Base-by-base conservation (phyloP, 2,329 filamentous ascomycete species). In the Scortechinia acanthostroma region DNA sequence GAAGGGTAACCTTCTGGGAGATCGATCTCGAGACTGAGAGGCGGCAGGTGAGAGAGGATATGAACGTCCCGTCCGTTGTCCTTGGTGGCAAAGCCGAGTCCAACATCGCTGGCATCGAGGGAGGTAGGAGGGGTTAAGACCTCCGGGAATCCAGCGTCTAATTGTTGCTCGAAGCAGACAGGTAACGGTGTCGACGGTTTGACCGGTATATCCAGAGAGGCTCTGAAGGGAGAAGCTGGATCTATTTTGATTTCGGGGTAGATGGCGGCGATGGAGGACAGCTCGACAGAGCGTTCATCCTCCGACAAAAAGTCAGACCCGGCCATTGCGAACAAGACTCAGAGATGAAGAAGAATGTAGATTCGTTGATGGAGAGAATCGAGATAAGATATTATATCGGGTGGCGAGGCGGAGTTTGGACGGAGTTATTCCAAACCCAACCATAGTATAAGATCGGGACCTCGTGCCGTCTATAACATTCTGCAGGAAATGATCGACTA, bases 231-330 rank as follows among this genome's bases (percentile, higher is more conserved):
- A 23, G 64, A 56, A 5, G 54, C 52, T 5, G 68, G 54, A 45
- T 78, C 67, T 47, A 74, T 58, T 22, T 63, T 59, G 16, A 83
- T 69, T 59, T 84, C 79, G 1, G 79, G 79, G 48, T 70, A 84
- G 46, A 84, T 84, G 43, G 79, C 77, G 40, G 70, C 66, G 47
- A 84, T 70, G 20, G 77, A 71, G 6, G 67, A 70, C 42, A 83
- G 63, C 59, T 84, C 79, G 52, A 80, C 70, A 22, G 68, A 65
- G 49, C 79, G 71, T 52, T 83, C 78, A 55, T 83, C 77, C 13
- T 74, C 70, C 10, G 47, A 45, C 19, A 53, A 47, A 17, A 47
- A 46, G 15, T 55, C 53, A 44, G 57, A 52, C 51, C 66, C 65
- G 43, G 61, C 57, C 64, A 68, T 66, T 16, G 42, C 49, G 47